phyloP scores from a whole-genome alignment of 2,329 filamentous ascomycete species.

The Apiospora sp. region DNA sequence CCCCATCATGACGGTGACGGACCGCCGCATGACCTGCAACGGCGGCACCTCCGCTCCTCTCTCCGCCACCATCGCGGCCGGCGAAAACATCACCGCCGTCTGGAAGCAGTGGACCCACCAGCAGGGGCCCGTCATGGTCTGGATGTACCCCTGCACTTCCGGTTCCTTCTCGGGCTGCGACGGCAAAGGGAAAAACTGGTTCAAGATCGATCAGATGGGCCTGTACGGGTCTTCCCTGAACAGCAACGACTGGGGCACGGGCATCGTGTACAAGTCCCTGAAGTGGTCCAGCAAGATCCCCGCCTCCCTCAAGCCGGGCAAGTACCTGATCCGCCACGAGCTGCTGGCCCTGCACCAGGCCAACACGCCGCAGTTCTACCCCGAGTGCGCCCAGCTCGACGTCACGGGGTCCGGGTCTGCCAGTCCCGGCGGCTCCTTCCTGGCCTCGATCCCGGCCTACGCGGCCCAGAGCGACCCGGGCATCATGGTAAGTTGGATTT shows the following conservation, averaged over 20 bases:
- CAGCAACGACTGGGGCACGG: constrained; percentile 57
- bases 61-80: constrained; percentile 54
- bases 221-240: constrained; percentile 52
- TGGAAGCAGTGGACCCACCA: constrained; percentile 67
- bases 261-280: constrained; percentile 52
- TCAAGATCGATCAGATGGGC: constrained; percentile 65
- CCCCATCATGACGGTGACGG: constrained; percentile 57
- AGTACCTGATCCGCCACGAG: constrained; percentile 66
- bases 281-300: constrained; percentile 61
- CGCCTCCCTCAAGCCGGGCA: constrained; percentile 55
- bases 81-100: constrained; percentile 55
- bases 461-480: constrained; percentile 55
- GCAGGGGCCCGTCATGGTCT: constrained; percentile 67
- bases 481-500: constrained; percentile 47
- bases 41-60: constrained; percentile 57
- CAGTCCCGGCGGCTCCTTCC: constrained; percentile 48
- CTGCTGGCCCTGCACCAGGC: constrained; percentile 63
- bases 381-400: constrained; percentile 62
- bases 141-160: constrained; percentile 60
- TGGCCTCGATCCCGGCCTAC: constrained; percentile 55
- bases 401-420: constrained; percentile 57
- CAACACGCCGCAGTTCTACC: constrained; percentile 43
- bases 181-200: constrained; percentile 62
- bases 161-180: constrained; percentile 58
- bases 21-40: constrained; percentile 63